Evolutionary conservation across 2,329 filamentous ascomycete species (phyloP).

Genomic region (Epicoccum sorghinum): DNA sequence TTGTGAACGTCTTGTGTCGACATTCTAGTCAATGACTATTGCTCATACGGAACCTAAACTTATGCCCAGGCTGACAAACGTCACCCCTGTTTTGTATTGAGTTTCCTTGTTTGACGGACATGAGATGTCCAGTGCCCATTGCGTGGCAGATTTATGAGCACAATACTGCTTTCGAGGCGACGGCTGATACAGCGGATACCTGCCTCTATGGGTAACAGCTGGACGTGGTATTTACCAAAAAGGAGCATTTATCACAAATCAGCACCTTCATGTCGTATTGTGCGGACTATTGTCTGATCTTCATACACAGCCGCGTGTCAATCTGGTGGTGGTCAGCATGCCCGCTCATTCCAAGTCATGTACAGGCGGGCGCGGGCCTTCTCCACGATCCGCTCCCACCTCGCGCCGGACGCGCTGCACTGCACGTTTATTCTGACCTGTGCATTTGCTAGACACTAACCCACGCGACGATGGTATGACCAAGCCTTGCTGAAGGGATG

Average conservation of each 20-base stretch:
- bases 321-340: constrained; percentile 42
- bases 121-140: constrained; percentile 40
- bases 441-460: constrained; percentile 41
- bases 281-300: neutral
- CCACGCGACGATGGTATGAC: constrained; percentile 46
- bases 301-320: constrained; percentile 9
- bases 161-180: constrained; percentile 30
- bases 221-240: neutral
- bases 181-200: constrained; percentile 25
- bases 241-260: neutral
- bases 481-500: constrained; percentile 21
- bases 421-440: constrained; percentile 50
- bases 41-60: neutral
- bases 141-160: constrained; percentile 32
- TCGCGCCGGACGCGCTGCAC: constrained; percentile 46
- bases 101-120: constrained; percentile 37
- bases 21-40: neutral
- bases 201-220: constrained; percentile 12
- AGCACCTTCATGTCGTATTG: neutral
- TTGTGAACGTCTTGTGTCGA: neutral
- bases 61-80: neutral
- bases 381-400: constrained; percentile 48
- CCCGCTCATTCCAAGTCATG: constrained; percentile 30
- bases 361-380: constrained; percentile 35
- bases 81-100: constrained; percentile 39